Evolutionary conservation across 129 eudicot species (phyloP).

Genomic region (Helianthus annuus): HanXRQr2.0-SUNRISE NC_035440.2:162009359-162009858

Average conservation of each 20-base stretch:
- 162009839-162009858: background rate
- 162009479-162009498: slow-evolving; percentile 49
- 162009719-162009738: slow-evolving; percentile 18
- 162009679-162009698: slow-evolving; percentile 20
- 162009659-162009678: slow-evolving; percentile 39
- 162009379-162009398: slow-evolving; percentile 65
- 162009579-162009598: slow-evolving; percentile 37
- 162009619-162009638: slow-evolving; percentile 39
- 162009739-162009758: slow-evolving; percentile 13
- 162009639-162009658: slow-evolving; percentile 54
- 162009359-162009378: slow-evolving; percentile 71
- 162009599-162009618: slow-evolving; percentile 59
- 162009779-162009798: slow-evolving; percentile 31
- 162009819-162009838: background rate
- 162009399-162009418: slow-evolving; percentile 49
- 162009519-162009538: slow-evolving; percentile 23
- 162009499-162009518: slow-evolving; percentile 16
- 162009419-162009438: slow-evolving; percentile 54
- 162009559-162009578: slow-evolving; percentile 34
- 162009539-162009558: slow-evolving; percentile 28
- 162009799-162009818: slow-evolving; percentile 14
- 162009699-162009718: slow-evolving; percentile 22
- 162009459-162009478: slow-evolving; percentile 84
- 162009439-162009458: slow-evolving; percentile 79
- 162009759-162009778: slow-evolving; percentile 9